phyloP scores from a whole-genome alignment of 2,329 filamentous ascomycete genomes.

The Trichoderma afroharzianum region DNA sequence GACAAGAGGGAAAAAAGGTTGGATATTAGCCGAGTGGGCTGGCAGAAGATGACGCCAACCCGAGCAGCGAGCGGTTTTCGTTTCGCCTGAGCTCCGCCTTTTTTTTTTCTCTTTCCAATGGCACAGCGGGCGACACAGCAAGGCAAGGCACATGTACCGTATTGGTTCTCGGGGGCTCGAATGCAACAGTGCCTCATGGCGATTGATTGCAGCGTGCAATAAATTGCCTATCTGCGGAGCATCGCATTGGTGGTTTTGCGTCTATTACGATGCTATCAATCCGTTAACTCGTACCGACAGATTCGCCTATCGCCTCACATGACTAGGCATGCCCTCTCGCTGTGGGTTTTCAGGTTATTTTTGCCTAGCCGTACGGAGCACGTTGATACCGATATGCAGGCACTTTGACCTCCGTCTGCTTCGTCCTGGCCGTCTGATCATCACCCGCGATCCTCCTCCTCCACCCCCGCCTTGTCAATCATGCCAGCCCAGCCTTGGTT shows the following conservation, averaged over 20 bases:
- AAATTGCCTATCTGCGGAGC: slow-evolving; percentile 1
- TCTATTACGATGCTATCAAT: neutral
- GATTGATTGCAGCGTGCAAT: neutral
- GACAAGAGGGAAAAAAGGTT: neutral
- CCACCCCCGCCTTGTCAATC: neutral
- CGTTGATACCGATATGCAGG: neutral
- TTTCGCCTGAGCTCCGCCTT: neutral
- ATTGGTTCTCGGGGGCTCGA: neutral
- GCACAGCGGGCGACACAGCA: neutral
- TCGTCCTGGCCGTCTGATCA: neutral
- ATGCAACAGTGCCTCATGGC: slow-evolving; percentile 13
- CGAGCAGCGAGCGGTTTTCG: neutral
- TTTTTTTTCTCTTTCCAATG: neutral
- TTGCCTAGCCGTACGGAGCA: neutral
- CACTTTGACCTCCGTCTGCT: neutral
- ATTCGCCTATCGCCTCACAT: neutral
- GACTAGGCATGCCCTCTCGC: neutral
- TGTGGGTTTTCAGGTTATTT: neutral
- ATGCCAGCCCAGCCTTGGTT: neutral
- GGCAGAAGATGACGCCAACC: neutral
- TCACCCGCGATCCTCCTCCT: neutral
- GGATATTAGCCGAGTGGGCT: slow-evolving; percentile 8
- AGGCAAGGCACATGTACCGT: neutral
- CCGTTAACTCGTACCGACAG: neutral
- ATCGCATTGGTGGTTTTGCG: neutral